Conservation (phyloP, 495 filamentous ascomycete genomes). For the Podospora australis region DNA sequence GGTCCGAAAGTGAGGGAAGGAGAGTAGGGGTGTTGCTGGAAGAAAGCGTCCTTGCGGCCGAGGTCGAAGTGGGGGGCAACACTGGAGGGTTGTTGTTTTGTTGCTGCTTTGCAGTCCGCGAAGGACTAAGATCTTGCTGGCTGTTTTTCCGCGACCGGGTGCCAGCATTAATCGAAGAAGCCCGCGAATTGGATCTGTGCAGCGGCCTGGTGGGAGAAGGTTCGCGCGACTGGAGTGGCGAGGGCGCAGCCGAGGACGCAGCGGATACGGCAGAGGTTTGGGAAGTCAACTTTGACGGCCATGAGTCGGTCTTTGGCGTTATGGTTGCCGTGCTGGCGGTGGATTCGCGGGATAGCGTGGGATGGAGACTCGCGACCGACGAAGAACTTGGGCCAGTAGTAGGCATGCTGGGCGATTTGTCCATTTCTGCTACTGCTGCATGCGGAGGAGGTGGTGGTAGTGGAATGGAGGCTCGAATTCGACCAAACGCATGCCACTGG, state of each 20-base stretch:
- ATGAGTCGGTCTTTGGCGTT: conserved; percentile 36
- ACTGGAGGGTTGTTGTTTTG: conserved; percentile 50
- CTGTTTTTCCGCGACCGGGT: conserved; percentile 62
- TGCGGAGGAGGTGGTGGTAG: conserved; percentile 8
- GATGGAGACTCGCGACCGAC: conserved; percentile 9
- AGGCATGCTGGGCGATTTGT: conserved; percentile 26
- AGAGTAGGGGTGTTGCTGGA: conserved; percentile 55
- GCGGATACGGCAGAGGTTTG: conserved; percentile 34
- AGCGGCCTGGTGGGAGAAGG: conserved; percentile 41
- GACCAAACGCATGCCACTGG: conserved; percentile 18
- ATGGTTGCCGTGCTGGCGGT: conserved; percentile 36
- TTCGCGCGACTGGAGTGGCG: conserved; percentile 44
- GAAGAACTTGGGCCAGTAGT: conserved; percentile 13
- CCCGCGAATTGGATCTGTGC: conserved; percentile 19
- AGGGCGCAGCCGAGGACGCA: conserved; percentile 42
- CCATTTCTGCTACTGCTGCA: conserved; percentile 30
- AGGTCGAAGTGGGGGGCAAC: conserved; percentile 48
- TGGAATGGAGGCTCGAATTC: conserved; percentile 15
- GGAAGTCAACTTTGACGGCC: conserved; percentile 22
- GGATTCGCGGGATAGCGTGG: conserved; percentile 28
- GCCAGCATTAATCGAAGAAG: conserved; percentile 26
- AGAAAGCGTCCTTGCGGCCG: conserved; percentile 56
- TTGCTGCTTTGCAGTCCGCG: conserved; percentile 47
- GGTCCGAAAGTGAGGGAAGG: conserved; percentile 50
- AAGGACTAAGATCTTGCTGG: conserved; percentile 62